These are phyloP conservation scores for Tarenaya hassleriana DNA, from an alignment of 345 rosid species.

Conservation along the genomic window DNA sequence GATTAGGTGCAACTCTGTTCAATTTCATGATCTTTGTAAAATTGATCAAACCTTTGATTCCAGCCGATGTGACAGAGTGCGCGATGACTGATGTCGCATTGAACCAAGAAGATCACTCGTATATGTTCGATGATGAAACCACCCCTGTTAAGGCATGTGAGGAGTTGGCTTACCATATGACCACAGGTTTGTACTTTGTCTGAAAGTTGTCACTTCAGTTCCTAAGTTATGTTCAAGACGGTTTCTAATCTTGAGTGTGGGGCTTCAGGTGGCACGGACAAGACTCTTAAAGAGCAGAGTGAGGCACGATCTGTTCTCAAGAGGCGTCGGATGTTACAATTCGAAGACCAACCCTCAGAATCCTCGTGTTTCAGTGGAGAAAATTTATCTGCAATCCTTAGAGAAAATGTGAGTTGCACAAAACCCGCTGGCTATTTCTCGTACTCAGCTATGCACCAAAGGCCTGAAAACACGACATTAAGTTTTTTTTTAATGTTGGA, in stretches of 20 bases:
- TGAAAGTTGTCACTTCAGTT: neutral
- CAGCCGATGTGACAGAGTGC: slow-evolving; percentile 26
- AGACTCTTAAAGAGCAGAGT: slow-evolving; percentile 42
- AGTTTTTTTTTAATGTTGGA: too few species aligned
- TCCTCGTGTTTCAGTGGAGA: slow-evolving; percentile 54
- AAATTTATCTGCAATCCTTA: slow-evolving; percentile 54
- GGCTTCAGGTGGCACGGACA: slow-evolving; percentile 41
- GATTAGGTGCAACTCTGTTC: neutral
- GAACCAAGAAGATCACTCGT: slow-evolving; percentile 75
- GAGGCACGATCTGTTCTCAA: slow-evolving; percentile 55
- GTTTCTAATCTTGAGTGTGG: slow-evolving; percentile 18
- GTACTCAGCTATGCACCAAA: too few species aligned
- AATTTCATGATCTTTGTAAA: neutral
- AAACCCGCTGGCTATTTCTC: too few species aligned
- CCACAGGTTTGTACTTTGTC: slow-evolving; percentile 34
- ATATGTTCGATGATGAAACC: slow-evolving; percentile 71
- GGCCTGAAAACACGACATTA: too few species aligned
- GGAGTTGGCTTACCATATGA: slow-evolving; percentile 52
- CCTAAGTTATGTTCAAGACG: neutral
- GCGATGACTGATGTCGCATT: slow-evolving; percentile 47
- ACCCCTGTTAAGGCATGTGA: slow-evolving; percentile 88
- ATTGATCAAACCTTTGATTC: neutral
- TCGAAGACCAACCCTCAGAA: slow-evolving; percentile 48
- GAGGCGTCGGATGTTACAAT: slow-evolving; percentile 90
- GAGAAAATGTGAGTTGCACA: slow-evolving; percentile 49